Evolutionary conservation across 2,329 filamentous ascomycete genomes (phyloP).

Genomic region (Sclerotinia trifoliorum): DNA sequence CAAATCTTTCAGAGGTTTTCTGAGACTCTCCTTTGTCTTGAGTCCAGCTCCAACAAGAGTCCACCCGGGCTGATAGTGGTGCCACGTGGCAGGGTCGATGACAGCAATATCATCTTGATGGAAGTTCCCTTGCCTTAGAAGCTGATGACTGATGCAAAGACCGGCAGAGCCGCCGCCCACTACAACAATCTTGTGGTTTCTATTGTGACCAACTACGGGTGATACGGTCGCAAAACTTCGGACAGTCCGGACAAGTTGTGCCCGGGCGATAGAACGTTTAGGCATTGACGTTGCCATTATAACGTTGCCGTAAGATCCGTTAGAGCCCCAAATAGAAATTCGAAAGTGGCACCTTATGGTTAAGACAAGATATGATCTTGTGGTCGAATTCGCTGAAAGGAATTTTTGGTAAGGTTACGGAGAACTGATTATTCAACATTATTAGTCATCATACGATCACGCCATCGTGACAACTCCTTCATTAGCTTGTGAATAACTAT

Average conservation of each 20-base stretch:
- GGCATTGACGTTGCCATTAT: background rate
- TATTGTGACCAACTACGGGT: conserved; percentile 41
- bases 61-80: conserved; percentile 70
- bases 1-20: conserved; percentile 49
- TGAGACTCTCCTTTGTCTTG: conserved; percentile 60
- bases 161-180: conserved; percentile 67
- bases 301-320: background rate
- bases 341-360: background rate
- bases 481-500: background rate
- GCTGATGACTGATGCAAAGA: conserved; percentile 64
- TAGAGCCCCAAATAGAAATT: background rate
- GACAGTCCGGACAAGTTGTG: background rate
- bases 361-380: background rate
- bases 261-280: background rate
- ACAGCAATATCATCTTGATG: conserved; percentile 60
- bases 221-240: conserved; percentile 34
- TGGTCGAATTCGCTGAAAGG: background rate
- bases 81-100: conserved; percentile 60
- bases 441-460: conserved; percentile 14
- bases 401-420: background rate
- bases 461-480: background rate
- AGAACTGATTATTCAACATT: background rate
- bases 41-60: conserved; percentile 66
- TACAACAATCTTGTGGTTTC: conserved; percentile 63
- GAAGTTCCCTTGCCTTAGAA: conserved; percentile 59